Conservation (phyloP, 257 asterid genomes). For the Nyctanthes arbortristis region DNA sequence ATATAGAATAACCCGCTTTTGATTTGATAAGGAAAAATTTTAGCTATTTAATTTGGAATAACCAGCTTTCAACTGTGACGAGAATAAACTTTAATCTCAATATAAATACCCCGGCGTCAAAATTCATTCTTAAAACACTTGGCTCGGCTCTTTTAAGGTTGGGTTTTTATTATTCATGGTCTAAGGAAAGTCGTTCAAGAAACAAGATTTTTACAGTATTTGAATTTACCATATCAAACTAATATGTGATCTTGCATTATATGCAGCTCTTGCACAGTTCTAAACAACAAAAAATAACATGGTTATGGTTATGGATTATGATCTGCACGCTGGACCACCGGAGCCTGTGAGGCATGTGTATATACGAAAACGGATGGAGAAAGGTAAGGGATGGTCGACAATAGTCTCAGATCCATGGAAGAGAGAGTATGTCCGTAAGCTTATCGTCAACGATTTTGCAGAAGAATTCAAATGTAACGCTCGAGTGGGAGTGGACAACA, state of each 20-base stretch:
- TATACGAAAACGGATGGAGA: slow-evolving; percentile 72
- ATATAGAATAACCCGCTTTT: too few relatives aligned
- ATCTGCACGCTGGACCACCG: slow-evolving; percentile 73
- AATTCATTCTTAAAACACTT: neutral
- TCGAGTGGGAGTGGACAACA: slow-evolving; percentile 72
- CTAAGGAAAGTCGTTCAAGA: too few relatives aligned
- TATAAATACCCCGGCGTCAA: neutral
- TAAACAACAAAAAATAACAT: too few relatives aligned
- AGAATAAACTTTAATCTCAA: too few relatives aligned
- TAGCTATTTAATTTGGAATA: too few relatives aligned
- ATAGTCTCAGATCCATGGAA: slow-evolving; percentile 66
- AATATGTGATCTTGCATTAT: too few relatives aligned
- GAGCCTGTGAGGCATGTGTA: slow-evolving; percentile 75
- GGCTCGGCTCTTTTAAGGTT: too few relatives aligned
- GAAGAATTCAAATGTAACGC: slow-evolving; percentile 92
- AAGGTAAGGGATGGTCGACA: slow-evolving; percentile 72
- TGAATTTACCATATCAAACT: too few relatives aligned
- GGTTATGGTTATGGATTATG: slow-evolving; percentile 22
- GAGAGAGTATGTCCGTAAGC: slow-evolving; percentile 69
- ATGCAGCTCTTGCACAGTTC: too few relatives aligned
- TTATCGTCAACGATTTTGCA: slow-evolving; percentile 64
- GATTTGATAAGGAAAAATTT: too few relatives aligned
- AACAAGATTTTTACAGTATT: too few relatives aligned
- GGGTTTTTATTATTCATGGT: neutral
- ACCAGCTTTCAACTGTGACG: too few relatives aligned